Evolutionary conservation across 2,329 filamentous ascomycete genomes (phyloP), one percentile per base, ranked within the genome.

Genomic region (Diplodia intermedia): DNA sequence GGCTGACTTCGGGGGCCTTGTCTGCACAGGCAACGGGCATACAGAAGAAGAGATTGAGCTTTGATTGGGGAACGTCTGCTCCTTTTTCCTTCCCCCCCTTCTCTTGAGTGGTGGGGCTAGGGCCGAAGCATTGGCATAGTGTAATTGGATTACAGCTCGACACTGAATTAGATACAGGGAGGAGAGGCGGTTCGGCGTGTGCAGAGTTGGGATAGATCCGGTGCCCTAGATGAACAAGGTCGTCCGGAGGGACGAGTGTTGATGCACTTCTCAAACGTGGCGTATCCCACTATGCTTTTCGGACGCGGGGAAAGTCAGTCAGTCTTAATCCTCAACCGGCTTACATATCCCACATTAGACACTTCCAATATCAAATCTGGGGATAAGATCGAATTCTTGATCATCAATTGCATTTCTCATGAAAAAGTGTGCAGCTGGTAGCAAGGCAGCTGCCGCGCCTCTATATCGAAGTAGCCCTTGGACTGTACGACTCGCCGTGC

Each of bases 21-120:
- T 83, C 36, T 84, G 82, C 31, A 76, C 79, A 6, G 77, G 78
- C 2, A 76, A 79, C 71, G 82, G 82, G 69, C 81, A 83, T 73
- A 75, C 76, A 0, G 73, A 79, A 66, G 74, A 77, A 57, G 82
- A 84, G 69, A 67, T 78, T 66, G 82, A 83, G 70, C 69, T 83
- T 40, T 83, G 65, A 57, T n/a, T 3, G 20, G 33, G 15, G 49
- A 55, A 14, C 2, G 40, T 49, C 9, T n/a, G 6, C 40, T 47
- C 8, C n/a, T 47, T 47, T 5, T 43, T 6, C 18, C 38, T 43
- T 43, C 9, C 14, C 7, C n/a, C 8, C 14, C 18, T 43, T 43
- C 18, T 47, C 9, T 47, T 18, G 15, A 43, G 18, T 18, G 2
- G 18, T 15, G 18, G 43, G n/a, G 43, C 18, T 12, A 12, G 43